Evolutionary conservation across 2,329 filamentous ascomycete species (phyloP).

Genomic region (Hypoxylon rubiginosum): DNA sequence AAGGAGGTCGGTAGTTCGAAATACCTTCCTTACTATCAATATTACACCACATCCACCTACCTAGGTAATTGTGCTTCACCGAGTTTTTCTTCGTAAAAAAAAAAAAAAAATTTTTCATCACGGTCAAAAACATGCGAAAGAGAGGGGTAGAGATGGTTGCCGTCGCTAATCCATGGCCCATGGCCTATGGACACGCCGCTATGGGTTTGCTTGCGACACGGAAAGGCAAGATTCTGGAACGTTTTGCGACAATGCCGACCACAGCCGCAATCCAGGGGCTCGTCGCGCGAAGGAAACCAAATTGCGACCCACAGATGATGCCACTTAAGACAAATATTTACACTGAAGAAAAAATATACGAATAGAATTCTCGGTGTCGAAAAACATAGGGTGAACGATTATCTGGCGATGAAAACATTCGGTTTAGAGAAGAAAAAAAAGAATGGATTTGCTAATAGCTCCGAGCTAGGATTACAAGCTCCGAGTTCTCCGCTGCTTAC

Average conservation of each 20-base stretch:
- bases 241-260: conserved; percentile 37
- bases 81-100: conserved; percentile 24
- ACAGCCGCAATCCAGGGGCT: conserved; percentile 33
- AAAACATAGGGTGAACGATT: not conserved
- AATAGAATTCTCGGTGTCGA: conserved; percentile 8
- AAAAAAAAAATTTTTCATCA: conserved; percentile 10
- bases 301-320: conserved; percentile 38
- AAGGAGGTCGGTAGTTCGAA: conserved; percentile 8
- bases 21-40: not conserved
- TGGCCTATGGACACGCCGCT: not conserved
- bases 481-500: conserved; percentile 39
- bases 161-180: not conserved
- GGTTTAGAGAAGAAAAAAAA: conserved; percentile 9
- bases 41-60: conserved; percentile 5
- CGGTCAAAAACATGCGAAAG: conserved; percentile 8
- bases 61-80: conserved; percentile 30
- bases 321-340: conserved; percentile 32
- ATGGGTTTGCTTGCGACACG: not conserved
- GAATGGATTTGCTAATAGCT: conserved; percentile 31
- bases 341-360: conserved; percentile 10
- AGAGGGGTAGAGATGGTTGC: not conserved
- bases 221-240: conserved; percentile 12
- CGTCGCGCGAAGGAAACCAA: conserved; percentile 23
- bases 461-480: conserved; percentile 29
- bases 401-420: conserved; percentile 15